phyloP scores from a whole-genome alignment of 768 basidiomycete species.

The Boletus huronensis region DNA sequence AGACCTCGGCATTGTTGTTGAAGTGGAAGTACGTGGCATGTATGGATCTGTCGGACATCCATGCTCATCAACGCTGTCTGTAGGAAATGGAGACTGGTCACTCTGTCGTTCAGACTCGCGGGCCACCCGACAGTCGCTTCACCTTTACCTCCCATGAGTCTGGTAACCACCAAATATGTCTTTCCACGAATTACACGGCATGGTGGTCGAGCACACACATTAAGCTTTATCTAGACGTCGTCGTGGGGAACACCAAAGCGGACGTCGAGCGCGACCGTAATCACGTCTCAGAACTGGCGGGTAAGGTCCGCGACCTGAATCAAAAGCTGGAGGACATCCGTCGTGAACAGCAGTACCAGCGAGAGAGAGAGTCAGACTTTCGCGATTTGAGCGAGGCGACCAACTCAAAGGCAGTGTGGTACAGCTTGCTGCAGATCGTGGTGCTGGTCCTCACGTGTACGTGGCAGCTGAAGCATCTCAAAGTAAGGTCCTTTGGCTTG shows the following conservation, averaged over 20 bases:
- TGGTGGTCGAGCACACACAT: conserved; percentile 89
- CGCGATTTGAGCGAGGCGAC: conserved; percentile 85
- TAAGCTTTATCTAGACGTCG: conserved; percentile 90
- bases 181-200: conserved; percentile 87
- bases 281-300: conserved; percentile 77
- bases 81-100: conserved; percentile 87
- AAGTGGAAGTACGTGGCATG: conserved; percentile 69
- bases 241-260: conserved; percentile 82
- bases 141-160: conserved; percentile 97
- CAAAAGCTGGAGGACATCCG: conserved; percentile 89
- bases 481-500: conserved; percentile 45
- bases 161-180: conserved; percentile 96
- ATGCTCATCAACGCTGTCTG: not conserved
- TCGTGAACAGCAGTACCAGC: conserved; percentile 95
- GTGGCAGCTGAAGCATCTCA: conserved; percentile 93
- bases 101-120: conserved; percentile 82
- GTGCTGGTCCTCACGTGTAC: conserved; percentile 81
- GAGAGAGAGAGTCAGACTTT: conserved; percentile 91
- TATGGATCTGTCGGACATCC: not conserved
- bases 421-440: conserved; percentile 82
- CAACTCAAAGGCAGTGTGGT: conserved; percentile 94
- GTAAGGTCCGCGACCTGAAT: conserved; percentile 89
- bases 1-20: conserved; percentile 83
- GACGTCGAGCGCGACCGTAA: conserved; percentile 85
- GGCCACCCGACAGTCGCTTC: conserved; percentile 86